Conservation (phyloP, 139 green algal species). For the Chlorella sp. region DNA sequence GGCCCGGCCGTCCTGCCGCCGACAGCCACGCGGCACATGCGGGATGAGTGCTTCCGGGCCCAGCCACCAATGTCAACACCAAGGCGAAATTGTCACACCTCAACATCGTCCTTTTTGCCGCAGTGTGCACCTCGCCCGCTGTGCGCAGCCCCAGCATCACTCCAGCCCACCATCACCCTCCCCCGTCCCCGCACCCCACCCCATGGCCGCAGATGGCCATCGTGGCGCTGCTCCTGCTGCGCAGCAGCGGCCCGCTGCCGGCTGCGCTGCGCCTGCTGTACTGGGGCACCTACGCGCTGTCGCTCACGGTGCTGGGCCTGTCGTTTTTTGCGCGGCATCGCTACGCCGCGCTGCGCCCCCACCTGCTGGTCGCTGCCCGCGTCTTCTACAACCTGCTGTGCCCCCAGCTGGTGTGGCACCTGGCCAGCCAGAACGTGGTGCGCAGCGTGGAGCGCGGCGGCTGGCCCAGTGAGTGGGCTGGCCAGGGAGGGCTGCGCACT, state of each 20-base stretch:
- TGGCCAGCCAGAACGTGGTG: not conserved
- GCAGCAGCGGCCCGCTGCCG: not conserved
- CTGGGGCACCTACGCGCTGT: not conserved
- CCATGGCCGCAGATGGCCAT: not conserved
- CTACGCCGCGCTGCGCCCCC: not conserved
- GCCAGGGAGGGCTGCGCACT: too few species aligned
- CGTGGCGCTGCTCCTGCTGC: not conserved
- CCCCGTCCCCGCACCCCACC: not conserved
- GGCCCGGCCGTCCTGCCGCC: too few species aligned
- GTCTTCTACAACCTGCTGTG: not conserved
- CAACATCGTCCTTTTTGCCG: too few species aligned
- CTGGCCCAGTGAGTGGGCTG: constrained; percentile 1
- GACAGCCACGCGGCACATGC: too few species aligned
- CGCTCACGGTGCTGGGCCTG: not conserved
- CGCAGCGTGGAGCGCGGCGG: not conserved
- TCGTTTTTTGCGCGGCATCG: not conserved
- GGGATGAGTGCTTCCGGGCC: too few species aligned
- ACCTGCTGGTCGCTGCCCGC: not conserved
- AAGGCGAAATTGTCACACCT: too few species aligned
- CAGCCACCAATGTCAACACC: too few species aligned
- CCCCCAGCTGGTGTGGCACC: constrained; percentile 14
- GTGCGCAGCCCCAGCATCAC: too few species aligned
- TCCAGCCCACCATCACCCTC: not conserved
- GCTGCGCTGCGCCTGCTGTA: not conserved
- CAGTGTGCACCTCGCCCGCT: too few species aligned